These are phyloP conservation scores for Cadophora gregata DNA, from an alignment of 2,329 filamentous ascomycete genomes.

Conservation along the genomic window DNA sequence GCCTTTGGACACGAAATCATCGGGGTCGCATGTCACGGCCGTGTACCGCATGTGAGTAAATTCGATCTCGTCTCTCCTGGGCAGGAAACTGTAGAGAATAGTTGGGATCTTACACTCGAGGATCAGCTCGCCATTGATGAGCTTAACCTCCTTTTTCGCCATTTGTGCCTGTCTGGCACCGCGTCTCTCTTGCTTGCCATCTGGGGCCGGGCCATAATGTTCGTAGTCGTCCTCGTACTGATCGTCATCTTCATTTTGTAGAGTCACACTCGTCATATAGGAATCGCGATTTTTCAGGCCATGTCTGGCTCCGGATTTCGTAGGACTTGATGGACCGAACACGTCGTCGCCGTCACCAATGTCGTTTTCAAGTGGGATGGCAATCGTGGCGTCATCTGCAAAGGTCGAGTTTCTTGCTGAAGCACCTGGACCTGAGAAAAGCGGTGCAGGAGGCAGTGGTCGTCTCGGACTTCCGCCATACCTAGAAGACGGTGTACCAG, in stretches of 20 bases:
- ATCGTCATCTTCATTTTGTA: conserved; percentile 48
- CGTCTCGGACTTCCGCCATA: conserved; percentile 89
- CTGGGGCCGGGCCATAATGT: conserved; percentile 87
- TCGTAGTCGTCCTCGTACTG: conserved; percentile 62
- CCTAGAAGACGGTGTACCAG: conserved; percentile 86
- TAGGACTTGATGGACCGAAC: conserved; percentile 64
- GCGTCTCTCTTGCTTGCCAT: conserved; percentile 84
- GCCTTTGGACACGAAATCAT: conserved; percentile 86
- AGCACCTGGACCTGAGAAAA: conserved; percentile 69
- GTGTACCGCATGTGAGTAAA: conserved; percentile 99
- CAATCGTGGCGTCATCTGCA: conserved; percentile 71
- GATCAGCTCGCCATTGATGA: conserved; percentile 97
- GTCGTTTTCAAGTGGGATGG: conserved; percentile 69
- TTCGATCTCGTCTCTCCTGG: conserved; percentile 88
- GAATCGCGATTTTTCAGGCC: conserved; percentile 45
- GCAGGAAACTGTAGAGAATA: conserved; percentile 95
- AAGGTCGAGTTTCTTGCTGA: conserved; percentile 59
- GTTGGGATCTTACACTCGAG: conserved; percentile 99
- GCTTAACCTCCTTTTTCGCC: conserved; percentile 89
- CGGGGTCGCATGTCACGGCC: conserved; percentile 96
- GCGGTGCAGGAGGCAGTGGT: conserved; percentile 85
- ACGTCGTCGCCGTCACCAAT: conserved; percentile 64
- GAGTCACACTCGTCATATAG: conserved; percentile 45
- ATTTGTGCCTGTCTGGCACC: conserved; percentile 88
- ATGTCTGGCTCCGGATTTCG: conserved; percentile 33